Evolutionary conservation across 495 filamentous ascomycete genomes (phyloP).

Genomic region (Talaromyces proteolyticus): DNA sequence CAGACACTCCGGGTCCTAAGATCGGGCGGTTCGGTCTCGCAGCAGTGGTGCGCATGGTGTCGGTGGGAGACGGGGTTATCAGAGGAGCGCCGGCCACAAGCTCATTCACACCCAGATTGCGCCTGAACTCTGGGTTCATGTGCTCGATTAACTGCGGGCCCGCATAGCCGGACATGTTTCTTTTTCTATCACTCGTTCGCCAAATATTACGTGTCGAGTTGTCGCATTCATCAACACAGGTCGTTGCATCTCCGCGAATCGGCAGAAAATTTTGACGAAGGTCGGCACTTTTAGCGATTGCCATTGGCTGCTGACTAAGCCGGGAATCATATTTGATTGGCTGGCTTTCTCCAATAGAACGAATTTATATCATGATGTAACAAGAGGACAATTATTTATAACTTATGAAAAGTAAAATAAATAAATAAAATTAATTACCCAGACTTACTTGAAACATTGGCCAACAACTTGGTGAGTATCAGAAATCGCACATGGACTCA

Average conservation of each 20-base stretch:
- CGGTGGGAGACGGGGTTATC: slow-evolving; percentile 23
- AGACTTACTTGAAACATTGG: too few relatives aligned
- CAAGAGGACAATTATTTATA: too few relatives aligned
- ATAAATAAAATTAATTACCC: too few relatives aligned
- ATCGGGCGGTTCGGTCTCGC: slow-evolving; percentile 28
- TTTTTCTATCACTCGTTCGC: background rate
- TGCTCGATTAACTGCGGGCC: slow-evolving; percentile 16
- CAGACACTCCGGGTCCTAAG: slow-evolving; percentile 25
- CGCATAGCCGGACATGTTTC: slow-evolving; percentile 5
- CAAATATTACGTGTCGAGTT: background rate
- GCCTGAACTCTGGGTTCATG: slow-evolving; percentile 39
- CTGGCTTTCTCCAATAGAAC: too few relatives aligned
- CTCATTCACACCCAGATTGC: slow-evolving; percentile 33
- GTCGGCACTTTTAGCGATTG: background rate
- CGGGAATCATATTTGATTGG: background rate
- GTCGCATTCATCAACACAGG: background rate
- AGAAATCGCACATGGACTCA: too few relatives aligned
- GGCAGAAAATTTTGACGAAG: slow-evolving; percentile 23
- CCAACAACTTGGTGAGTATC: too few relatives aligned
- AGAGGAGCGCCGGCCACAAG: slow-evolving; percentile 18
- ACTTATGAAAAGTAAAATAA: too few relatives aligned
- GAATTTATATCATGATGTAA: too few relatives aligned
- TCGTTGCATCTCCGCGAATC: slow-evolving; percentile 37
- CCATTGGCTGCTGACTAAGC: slow-evolving; percentile 17
- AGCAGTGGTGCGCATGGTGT: slow-evolving; percentile 38